phyloP scores from a whole-genome alignment of 805 yeast genomes.

The Debaryomyces castellii region DNA sequence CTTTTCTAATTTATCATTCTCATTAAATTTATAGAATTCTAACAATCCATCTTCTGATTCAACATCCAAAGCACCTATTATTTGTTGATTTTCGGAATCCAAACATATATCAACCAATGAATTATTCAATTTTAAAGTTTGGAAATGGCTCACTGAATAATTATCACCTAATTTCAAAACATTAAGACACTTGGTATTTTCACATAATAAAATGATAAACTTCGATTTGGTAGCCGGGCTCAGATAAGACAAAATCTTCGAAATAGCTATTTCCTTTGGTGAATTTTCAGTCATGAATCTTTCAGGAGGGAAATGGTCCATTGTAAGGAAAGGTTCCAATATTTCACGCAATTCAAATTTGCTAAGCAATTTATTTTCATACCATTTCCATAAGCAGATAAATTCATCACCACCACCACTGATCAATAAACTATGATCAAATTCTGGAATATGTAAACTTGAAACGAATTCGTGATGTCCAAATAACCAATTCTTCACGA shows the following conservation, averaged over 20 bases:
- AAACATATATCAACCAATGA: constrained; percentile 30
- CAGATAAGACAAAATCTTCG: constrained; percentile 38
- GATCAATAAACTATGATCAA: constrained; percentile 52
- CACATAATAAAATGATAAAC: constrained; percentile 46
- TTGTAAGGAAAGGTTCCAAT: constrained; percentile 44
- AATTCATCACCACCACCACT: constrained; percentile 92
- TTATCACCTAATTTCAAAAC: constrained; percentile 30
- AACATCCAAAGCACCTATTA: constrained; percentile 32
- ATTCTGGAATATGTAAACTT: constrained; percentile 53
- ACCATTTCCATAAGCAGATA: constrained; percentile 80
- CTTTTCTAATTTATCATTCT: constrained; percentile 15
- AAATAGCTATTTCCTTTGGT: constrained; percentile 52
- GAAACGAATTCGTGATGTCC: constrained; percentile 88
- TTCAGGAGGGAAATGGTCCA: constrained; percentile 61
- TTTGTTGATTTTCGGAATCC: constrained; percentile 11
- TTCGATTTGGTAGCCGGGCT: constrained; percentile 15
- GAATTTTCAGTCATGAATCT: constrained; percentile 57
- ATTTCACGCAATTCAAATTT: constrained; percentile 48
- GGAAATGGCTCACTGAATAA: constrained; percentile 23
- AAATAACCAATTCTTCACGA: constrained; percentile 79
- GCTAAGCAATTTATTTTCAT: constrained; percentile 41
- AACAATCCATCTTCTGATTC: constrained; percentile 26
- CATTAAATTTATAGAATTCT: constrained; percentile 17
- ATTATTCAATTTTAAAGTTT: constrained; percentile 23
- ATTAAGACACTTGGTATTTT: constrained; percentile 49